Base-by-base conservation (phyloP, 2,329 filamentous ascomycete genomes). In the Dactylellina sp. region DNA sequence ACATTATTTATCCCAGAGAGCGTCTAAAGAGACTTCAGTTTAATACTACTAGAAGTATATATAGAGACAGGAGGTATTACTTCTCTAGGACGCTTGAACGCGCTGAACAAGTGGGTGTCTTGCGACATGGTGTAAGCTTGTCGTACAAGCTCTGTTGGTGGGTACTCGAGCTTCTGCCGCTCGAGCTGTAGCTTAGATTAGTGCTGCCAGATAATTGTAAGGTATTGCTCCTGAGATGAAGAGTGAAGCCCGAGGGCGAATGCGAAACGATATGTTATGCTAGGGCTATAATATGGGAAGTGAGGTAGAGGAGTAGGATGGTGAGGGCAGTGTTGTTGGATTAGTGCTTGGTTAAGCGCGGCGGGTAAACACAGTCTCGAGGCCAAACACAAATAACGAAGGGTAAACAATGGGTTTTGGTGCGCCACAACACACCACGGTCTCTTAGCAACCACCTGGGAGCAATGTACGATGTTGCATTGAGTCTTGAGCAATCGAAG, bases 1-100 rank as follows among this genome's bases (percentile, higher is more conserved):
- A 93, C 42, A 57, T 64, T 70, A 61, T 88, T 94, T 79, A 97
- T 88, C 77, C 89, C 89, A 76, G 90, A 93, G 72, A 98, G 87
- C 61, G 95, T 97, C 92, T 96, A 81, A n/a, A 76, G 76, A 39
- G 40, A 82, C 65, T 9, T 68, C 52, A 37, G 57, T 53, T 62
- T 47, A 64, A 39, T 78, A 62, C 28, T 7, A 32, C 37, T 12
- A 40, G 16, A 7, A 35, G 59, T 18, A 47, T 53, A 39, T 28
- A 42, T 42, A 59, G 44, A 20, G 32, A 53, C 14, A 9, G 16
- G 39, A 12, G 20, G 44, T 37, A 2, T n/a, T 68, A 79, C 77
- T 55, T 78, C 77, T 74, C 77, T 64, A 14, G 77, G 75, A n/a
- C 77, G 76, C 68, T 78, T 78, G 64, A 78, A 77, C 37, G 77